phyloP scores from a whole-genome alignment of 2,329 filamentous ascomycete genomes.

The Colletotrichum chrysophilum region DNA sequence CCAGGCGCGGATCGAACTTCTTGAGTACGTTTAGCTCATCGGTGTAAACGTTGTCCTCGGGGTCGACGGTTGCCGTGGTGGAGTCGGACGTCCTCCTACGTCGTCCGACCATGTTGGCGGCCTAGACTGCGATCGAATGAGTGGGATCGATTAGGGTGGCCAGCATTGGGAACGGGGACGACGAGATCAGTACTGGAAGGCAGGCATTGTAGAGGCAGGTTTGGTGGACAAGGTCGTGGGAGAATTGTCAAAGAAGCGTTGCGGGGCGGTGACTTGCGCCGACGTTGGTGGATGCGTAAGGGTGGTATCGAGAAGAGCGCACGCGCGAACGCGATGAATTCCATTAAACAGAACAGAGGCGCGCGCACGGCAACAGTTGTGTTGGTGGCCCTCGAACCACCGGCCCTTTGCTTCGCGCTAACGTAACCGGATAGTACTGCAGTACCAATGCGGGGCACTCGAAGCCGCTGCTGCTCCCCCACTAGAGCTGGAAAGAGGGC shows the following conservation, averaged over 20 bases:
- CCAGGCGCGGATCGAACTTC: neutral
- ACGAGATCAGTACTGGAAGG: neutral
- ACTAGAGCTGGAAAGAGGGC: slow-evolving; percentile 2
- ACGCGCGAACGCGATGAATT: slow-evolving; percentile 7
- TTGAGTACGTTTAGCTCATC: slow-evolving; percentile 42
- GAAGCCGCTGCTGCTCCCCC: neutral
- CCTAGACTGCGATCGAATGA: neutral
- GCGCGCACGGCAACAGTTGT: neutral
- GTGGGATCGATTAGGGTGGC: too few species aligned
- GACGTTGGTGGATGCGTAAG: neutral
- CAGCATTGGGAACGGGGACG: neutral
- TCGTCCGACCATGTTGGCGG: slow-evolving; percentile 39
- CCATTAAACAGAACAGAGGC: slow-evolving; percentile 13
- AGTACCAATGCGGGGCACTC: slow-evolving; percentile 10
- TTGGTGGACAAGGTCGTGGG: neutral
- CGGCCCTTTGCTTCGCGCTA: neutral
- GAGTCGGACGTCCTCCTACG: slow-evolving; percentile 48
- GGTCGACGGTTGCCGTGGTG: slow-evolving; percentile 48
- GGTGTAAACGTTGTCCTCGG: slow-evolving; percentile 33
- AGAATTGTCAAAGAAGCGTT: neutral
- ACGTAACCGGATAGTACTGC: neutral
- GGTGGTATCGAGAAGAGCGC: neutral
- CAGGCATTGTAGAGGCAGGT: neutral
- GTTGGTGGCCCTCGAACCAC: neutral
- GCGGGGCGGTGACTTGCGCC: slow-evolving; percentile 1